Evolutionary conservation across 2,329 filamentous ascomycete genomes (phyloP).

Genomic region (Colletotrichum tabaci): DNA sequence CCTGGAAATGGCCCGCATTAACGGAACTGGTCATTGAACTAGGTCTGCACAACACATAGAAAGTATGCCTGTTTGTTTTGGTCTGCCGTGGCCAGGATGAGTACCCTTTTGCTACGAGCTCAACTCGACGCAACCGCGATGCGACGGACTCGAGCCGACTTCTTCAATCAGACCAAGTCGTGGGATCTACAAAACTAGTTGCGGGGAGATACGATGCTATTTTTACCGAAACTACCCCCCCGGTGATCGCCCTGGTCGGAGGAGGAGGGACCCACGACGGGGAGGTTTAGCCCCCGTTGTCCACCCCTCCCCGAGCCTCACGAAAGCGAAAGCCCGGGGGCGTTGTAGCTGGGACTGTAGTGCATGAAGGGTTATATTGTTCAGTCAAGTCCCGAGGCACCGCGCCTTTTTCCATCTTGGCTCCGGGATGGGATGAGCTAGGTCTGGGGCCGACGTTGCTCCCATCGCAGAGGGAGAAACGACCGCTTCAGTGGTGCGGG

Average conservation of each 20-base stretch:
- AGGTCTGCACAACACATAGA: constrained; percentile 5
- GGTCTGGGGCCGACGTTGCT: not conserved
- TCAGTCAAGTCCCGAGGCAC: constrained; percentile 17
- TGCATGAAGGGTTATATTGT: constrained; percentile 24
- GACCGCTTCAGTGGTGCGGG: constrained; percentile 10
- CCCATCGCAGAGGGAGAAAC: constrained; percentile 6
- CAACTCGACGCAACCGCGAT: constrained; percentile 22
- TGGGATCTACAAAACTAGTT: constrained; percentile 10
- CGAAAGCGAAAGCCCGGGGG: constrained; percentile 23
- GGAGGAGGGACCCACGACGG: constrained; percentile 26
- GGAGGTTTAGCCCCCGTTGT: constrained; percentile 30
- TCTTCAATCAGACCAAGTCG: constrained; percentile 1
- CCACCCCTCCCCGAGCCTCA: constrained; percentile 53
- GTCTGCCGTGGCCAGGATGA: constrained; percentile 19
- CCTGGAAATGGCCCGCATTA: not conserved
- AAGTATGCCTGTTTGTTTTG: not conserved
- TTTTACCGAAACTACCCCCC: constrained; percentile 38
- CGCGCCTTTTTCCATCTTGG: constrained; percentile 5
- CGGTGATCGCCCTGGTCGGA: constrained; percentile 33
- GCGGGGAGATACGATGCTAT: constrained; percentile 29
- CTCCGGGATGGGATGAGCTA: constrained; percentile 14
- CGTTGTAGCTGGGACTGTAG: constrained; percentile 7
- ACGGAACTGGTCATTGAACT: constrained; percentile 1
- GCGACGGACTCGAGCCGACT: not conserved
- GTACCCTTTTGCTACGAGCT: not conserved